phyloP scores from a whole-genome alignment of 176 grass and related monocot genomes.

The Paspalum vaginatum region DNA sequence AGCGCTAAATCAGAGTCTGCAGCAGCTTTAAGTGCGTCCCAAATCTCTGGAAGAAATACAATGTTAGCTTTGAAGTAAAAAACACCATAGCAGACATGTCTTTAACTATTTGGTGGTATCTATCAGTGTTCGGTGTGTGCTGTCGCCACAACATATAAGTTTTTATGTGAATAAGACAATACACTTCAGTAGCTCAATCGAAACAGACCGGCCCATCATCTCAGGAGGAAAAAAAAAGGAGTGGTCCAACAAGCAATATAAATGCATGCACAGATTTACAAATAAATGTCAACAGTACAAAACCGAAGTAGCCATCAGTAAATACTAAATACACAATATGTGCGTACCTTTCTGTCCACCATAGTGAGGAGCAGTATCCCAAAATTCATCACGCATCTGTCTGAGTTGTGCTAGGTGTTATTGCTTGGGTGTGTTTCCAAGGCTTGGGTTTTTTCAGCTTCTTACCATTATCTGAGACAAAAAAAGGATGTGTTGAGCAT shows the following conservation, averaged over 20 bases:
- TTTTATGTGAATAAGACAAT: slow-evolving; percentile 6
- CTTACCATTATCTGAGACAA: slow-evolving; percentile 67
- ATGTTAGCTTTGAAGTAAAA: slow-evolving; percentile 15
- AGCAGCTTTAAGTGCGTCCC: slow-evolving; percentile 89
- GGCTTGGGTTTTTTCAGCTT: slow-evolving; percentile 77
- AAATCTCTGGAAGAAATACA: slow-evolving; percentile 71
- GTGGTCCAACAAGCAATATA: slow-evolving; percentile 41
- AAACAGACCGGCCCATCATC: slow-evolving; percentile 8
- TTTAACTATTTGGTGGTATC: slow-evolving; percentile 11
- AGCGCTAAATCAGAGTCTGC: slow-evolving; percentile 79
- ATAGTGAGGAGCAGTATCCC: slow-evolving; percentile 96
- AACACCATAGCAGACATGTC: background rate
- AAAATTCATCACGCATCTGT: slow-evolving; percentile 95
- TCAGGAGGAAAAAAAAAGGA: background rate
- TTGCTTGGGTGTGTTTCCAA: slow-evolving; percentile 82
- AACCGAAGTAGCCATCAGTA: slow-evolving; percentile 7
- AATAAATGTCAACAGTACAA: slow-evolving; percentile 31
- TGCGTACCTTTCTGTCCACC: slow-evolving; percentile 82
- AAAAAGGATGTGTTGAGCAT: slow-evolving; percentile 25
- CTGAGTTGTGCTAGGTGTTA: slow-evolving; percentile 65
- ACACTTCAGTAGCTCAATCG: background rate
- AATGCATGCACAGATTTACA: slow-evolving; percentile 29
- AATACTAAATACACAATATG: background rate
- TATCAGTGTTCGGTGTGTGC: background rate
- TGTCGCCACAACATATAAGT: background rate